A percentile compares a stretch with the other conserved stretches of the same genome.
Conservation (phyloP, 2,329 filamentous ascomycete genomes). For the Paraconiothyrium brasiliense region DNA sequence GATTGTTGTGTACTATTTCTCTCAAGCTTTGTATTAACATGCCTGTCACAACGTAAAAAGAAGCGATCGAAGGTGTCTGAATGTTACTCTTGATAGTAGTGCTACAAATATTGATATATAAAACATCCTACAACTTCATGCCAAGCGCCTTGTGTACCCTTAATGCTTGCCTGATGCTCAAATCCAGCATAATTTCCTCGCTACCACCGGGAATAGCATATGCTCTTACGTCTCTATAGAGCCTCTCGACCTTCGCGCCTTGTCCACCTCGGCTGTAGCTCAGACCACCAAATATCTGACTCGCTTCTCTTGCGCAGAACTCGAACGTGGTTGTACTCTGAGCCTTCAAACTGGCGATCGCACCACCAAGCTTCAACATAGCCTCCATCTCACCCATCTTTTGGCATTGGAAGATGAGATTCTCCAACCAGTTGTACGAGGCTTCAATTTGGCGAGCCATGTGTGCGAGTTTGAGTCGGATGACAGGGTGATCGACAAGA, state of each 20-base stretch:
- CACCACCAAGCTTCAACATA: conserved; percentile 93
- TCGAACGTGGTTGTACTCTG: conserved; percentile 95
- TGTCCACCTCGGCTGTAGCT: conserved; percentile 93
- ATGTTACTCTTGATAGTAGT: background rate
- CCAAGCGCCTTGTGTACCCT: conserved; percentile 89
- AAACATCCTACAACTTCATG: conserved; percentile 84
- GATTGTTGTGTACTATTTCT: no score
- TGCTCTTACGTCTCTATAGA: conserved; percentile 94
- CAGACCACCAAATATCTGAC: conserved; percentile 95
- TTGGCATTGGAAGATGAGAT: conserved; percentile 90
- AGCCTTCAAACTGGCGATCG: conserved; percentile 93
- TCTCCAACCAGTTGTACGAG: conserved; percentile 96
- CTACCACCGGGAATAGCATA: conserved; percentile 94
- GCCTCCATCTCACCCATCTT: conserved; percentile 94
- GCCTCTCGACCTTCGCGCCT: conserved; percentile 91
- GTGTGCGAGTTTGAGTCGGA: conserved; percentile 95
- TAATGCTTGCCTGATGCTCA: conserved; percentile 91
- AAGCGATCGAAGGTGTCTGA: background rate
- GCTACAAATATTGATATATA: conserved; percentile 10
- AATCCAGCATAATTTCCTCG: conserved; percentile 98
- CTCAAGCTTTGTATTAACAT: no score
- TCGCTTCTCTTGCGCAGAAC: conserved; percentile 95
- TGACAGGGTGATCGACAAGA: conserved; percentile 95
- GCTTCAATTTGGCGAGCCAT: conserved; percentile 99
- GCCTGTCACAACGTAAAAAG: background rate